These are phyloP conservation scores for Plasmopara halstedii DNA, from an alignment of 352 stramenopile genomes.

Conservation along the genomic window DNA sequence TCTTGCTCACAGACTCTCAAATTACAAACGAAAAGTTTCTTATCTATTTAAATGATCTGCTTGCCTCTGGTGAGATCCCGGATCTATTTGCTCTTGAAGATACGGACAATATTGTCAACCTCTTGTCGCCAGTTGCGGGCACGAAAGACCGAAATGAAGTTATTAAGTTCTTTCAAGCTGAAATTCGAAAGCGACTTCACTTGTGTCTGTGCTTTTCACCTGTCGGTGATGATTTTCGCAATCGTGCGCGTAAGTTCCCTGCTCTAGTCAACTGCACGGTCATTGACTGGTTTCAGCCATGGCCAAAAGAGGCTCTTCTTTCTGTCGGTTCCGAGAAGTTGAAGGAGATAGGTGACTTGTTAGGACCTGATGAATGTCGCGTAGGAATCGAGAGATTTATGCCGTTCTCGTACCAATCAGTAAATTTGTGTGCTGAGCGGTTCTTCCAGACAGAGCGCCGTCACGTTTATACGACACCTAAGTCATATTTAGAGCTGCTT, in stretches of 20 bases:
- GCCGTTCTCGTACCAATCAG: constrained; percentile 91
- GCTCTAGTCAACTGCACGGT: constrained; percentile 94
- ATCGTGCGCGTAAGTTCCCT: constrained; percentile 91
- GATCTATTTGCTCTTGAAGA: constrained; percentile 93
- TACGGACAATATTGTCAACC: constrained; percentile 90
- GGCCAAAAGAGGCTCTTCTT: constrained; percentile 90
- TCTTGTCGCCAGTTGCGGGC: constrained; percentile 61
- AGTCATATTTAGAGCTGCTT: constrained; percentile 92
- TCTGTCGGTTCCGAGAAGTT: constrained; percentile 86
- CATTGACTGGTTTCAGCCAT: constrained; percentile 94
- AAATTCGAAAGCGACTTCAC: constrained; percentile 94
- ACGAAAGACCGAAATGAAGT: constrained; percentile 88
- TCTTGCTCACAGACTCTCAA: constrained; percentile 93
- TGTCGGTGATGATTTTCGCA: constrained; percentile 93
- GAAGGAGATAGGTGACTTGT: constrained; percentile 74
- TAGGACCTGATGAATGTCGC: constrained; percentile 75
- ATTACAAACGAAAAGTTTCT: constrained; percentile 97
- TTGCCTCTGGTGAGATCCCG: constrained; percentile 90
- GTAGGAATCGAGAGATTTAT: constrained; percentile 93
- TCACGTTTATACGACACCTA: constrained; percentile 93
- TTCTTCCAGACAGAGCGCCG: constrained; percentile 89
- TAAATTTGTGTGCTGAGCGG: constrained; percentile 87
- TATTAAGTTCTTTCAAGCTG: constrained; percentile 92
- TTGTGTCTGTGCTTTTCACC: constrained; percentile 93
- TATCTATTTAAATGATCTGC: constrained; percentile 94